phyloP scores from a whole-genome alignment of 2,329 filamentous ascomycete species.

The Beauveria scarabaeidicola region DNA sequence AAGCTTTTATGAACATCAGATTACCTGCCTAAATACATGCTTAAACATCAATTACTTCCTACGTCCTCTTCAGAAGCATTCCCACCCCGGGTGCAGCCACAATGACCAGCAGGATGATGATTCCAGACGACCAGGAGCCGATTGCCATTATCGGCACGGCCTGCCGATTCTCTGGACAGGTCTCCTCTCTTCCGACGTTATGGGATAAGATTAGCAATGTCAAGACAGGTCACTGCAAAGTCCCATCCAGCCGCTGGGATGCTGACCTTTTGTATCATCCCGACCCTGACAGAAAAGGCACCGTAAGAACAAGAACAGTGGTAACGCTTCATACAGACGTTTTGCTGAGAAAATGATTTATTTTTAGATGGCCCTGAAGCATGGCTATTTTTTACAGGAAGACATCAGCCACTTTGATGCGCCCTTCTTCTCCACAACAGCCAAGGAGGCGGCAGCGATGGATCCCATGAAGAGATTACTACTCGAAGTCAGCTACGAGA shows the following conservation, averaged over 20 bases:
- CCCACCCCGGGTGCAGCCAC: background rate
- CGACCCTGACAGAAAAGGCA: slow-evolving; percentile 6
- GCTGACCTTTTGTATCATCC: slow-evolving; percentile 3
- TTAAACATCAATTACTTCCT: background rate
- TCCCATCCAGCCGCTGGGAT: slow-evolving; percentile 3
- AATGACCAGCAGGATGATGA: background rate
- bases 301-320: background rate
- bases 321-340: background rate
- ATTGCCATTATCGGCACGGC: slow-evolving; percentile 8
- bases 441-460: slow-evolving; percentile 18
- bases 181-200: background rate
- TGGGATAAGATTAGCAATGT: slow-evolving; percentile 8
- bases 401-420: slow-evolving; percentile 18
- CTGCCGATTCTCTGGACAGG: slow-evolving; percentile 6
- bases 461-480: slow-evolving; percentile 23
- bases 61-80: background rate
- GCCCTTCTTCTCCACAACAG: slow-evolving; percentile 17
- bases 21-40: background rate
- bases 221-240: slow-evolving; percentile 1
- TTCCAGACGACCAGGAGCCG: slow-evolving; percentile 2
- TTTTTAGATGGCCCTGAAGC: background rate
- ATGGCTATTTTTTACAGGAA: slow-evolving; percentile 19
- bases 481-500: slow-evolving; percentile 20
- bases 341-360: background rate
- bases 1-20: background rate